Percentiles rank a stretch among this genome's conserved stretches.
Conservation (phyloP, 768 basidiomycete species). For the Rhizopogon rudus region DNA sequence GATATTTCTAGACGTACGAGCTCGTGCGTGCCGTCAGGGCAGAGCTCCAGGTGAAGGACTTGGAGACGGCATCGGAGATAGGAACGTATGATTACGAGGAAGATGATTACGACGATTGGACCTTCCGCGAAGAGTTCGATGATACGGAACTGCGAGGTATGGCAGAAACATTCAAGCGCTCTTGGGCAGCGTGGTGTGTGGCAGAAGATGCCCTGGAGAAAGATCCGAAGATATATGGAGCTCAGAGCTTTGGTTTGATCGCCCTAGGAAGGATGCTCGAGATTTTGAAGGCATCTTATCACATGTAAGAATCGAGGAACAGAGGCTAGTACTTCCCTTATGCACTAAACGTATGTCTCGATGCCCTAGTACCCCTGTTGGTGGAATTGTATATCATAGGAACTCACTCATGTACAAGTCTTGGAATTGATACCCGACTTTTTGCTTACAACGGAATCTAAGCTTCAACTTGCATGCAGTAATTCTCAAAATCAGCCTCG, state of each 20-base stretch:
- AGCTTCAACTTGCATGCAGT: too few species aligned
- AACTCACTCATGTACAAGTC: too few species aligned
- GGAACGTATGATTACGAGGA: slow-evolving; percentile 21
- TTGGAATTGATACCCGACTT: too few species aligned
- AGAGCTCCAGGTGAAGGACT: slow-evolving; percentile 21
- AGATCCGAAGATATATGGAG: slow-evolving; percentile 29
- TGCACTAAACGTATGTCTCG: too few species aligned
- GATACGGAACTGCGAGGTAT: slow-evolving; percentile 26
- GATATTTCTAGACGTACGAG: slow-evolving; percentile 31
- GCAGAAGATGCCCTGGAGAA: slow-evolving; percentile 25
- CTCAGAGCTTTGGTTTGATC: slow-evolving; percentile 43
- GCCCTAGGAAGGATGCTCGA: slow-evolving; percentile 41
- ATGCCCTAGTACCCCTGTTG: too few species aligned
- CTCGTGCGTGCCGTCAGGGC: slow-evolving; percentile 32
- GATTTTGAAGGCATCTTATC: slow-evolving; percentile 19
- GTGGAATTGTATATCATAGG: too few species aligned
- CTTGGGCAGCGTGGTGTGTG: slow-evolving; percentile 41
- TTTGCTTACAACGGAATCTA: too few species aligned
- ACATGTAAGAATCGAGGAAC: neutral
- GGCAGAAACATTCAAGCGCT: slow-evolving; percentile 29
- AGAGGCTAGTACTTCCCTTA: neutral
- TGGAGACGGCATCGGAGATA: slow-evolving; percentile 3
- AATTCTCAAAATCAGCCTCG: too few species aligned
- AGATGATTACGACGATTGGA: slow-evolving; percentile 21
- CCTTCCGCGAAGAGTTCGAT: slow-evolving; percentile 23